Base-by-base conservation (phyloP, 1,139 yeast species). In the Kodamaea sp. region DNA sequence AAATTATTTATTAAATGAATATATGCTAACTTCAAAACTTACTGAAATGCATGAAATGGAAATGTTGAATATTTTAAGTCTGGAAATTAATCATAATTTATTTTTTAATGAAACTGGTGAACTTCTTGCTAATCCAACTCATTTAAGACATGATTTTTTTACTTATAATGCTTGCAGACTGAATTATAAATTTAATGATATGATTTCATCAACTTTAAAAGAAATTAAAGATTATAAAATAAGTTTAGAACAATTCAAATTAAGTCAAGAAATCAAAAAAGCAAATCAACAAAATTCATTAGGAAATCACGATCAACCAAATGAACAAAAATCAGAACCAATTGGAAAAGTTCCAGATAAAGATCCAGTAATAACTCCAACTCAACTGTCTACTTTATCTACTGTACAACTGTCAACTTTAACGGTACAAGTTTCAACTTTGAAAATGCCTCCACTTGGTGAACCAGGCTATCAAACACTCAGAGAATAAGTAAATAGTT, bases 21-120 rank as follows among this genome's bases (percentile, higher is more conserved):
- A 62, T 46, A 38, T 64, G 29, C 37, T 55, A 10, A 55, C 65
- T 1, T 47, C 57, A 26, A 55, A 62, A n/a, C 30, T 55, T 4
- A 67, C 75, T 2, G 48, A 42, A 5, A 49, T 60, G 24, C 76
- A 70, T 45, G 59, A 53, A 31, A 29, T 45, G 8, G 74, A 70
- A 42, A 54, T 64, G 44, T 37, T 42, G 12, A 30, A 36, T 20
- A 35, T 44, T 11, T 37, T 63, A 9, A 45, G 44, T 22, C 37
- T 55, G 5, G 44, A 42, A 4, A 52, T 47, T 2, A 49, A 64
- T 3, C 40, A 48, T 31, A 28, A 34, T 6, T 37, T 57, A 11
- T 42, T 56, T 7, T 48, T 57, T 20, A 20, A 36, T 1, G 49
- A 39, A n/a, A 25, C 24, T 9, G 40, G 41, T 2, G 22, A 38